These are phyloP conservation scores for Rhododendron simsii DNA, from an alignment of 148 eudicot species.

Conservation along the genomic window DNA sequence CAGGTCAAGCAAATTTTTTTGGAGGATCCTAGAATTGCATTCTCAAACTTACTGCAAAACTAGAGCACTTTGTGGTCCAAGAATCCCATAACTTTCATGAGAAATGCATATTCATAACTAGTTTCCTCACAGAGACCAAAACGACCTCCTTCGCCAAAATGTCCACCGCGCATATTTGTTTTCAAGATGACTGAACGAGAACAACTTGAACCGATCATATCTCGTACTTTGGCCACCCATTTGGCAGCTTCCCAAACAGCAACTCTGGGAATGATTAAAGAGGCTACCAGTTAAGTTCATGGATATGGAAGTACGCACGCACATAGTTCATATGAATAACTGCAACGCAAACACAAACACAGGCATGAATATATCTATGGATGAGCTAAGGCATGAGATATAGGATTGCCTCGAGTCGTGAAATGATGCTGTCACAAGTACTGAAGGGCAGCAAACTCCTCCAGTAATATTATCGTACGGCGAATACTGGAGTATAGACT, in stretches of 20 bases:
- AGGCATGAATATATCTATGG: not conserved
- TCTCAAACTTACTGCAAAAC: not conserved
- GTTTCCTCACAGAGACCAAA: conserved; percentile 63
- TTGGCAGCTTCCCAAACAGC: conserved; percentile 99
- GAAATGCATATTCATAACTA: conserved; percentile 53
- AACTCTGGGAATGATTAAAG: conserved; percentile 49
- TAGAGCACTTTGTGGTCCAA: conserved; percentile 1
- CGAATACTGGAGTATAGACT: conserved; percentile 62
- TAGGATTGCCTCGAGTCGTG: conserved; percentile 72
- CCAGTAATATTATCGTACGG: conserved; percentile 73
- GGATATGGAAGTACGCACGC: not conserved
- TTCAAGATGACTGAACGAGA: conserved; percentile 57
- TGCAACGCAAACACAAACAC: not conserved
- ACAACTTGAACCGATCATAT: conserved; percentile 60
- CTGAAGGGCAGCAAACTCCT: conserved; percentile 71
- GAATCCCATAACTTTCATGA: conserved; percentile 59
- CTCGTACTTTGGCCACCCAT: conserved; percentile 92
- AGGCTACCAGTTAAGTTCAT: not conserved
- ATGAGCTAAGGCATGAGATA: not conserved
- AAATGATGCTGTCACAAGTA: conserved; percentile 84
- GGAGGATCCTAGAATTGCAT: not conserved
- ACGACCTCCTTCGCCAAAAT: conserved; percentile 92
- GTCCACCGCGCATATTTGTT: conserved; percentile 88
- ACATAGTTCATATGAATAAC: not conserved
- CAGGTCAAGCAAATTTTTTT: not conserved